Evolutionary conservation across 257 asterid genomes (phyloP), one percentile per base, ranked within the genome.

Genomic region (Dorcoceras hygrometricum): DNA sequence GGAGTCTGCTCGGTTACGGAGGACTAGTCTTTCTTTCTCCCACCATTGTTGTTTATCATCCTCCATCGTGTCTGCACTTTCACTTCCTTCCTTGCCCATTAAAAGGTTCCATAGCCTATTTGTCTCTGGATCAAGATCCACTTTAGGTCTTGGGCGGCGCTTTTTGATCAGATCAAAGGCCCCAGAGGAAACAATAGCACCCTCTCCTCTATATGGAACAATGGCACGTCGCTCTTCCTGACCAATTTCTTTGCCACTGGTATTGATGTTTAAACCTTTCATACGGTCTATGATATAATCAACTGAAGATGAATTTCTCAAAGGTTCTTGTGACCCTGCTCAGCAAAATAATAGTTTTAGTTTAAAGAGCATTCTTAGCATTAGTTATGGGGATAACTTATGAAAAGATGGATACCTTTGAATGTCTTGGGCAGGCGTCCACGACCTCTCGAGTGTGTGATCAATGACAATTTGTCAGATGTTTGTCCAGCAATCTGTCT

Each of bases 61-160:
- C 72, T 77, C 90, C 80, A 73, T 73, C 57, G 81, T 67, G 71
- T 85, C 90, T 29, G 93, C 72, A 73, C 61, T 75, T 68, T 78
- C 88, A 68, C 81, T 72, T 76, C 77, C 92, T 76, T 85, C 86
- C 70, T 83, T 82, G 65, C 88, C 88, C 96, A 90, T 88, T 73
- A 90, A 77, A 71, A 93, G 83, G 81, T 90, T 82, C 99, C 97
- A 93, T 39, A 83, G 76, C 77, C 89, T 84, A 75, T 71, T 85
- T 23, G 97, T 82, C 87, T 93, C 95, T 5, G 91, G 88, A 75
- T 93, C 97, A 73, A 93, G 97, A 86, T 93, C 88, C 73, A 93
- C 97, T 76, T 75, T 93, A 43, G 97, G 96, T 62, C 99, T 90
- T 50, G 86, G 81, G 69, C 24, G 75, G 56, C 64, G 81, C 32